Evolutionary conservation across 1,139 yeast genomes (phyloP), one percentile per base, ranked within the genome.

Genomic region (Saccharomyces hybrid): DNA sequence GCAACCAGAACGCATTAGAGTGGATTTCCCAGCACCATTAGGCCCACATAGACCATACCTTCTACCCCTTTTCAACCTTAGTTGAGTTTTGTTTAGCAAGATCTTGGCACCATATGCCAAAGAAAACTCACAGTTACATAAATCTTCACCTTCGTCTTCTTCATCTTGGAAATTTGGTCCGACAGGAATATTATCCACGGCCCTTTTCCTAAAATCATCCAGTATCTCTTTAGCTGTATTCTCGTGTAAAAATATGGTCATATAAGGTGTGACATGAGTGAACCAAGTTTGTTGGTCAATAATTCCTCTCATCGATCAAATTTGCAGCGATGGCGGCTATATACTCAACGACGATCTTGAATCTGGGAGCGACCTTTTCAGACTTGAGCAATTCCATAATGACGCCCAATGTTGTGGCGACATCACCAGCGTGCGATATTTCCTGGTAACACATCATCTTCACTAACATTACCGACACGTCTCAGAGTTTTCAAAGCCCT

Each of bases 121-220:
- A 61, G 98, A 91, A 88, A 91, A 91, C 84, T 93, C 98, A 86
- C 98, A 91, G 95, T 91, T 93, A 85, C 98, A 93, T 74, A 91
- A 83, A 75, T 93, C 99, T 81, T 93, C 98, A 80, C 98, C 99
- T 74, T 93, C 98, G 74, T 91, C 99, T 75, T 93, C 99, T 81
- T 91, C 98, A 76, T 91, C 98, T 75, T 88, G 97, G 75, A 90
- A 89, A 71, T 84, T 77, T 70, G 96, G 95, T 70, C 95, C 95
- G 72, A 83, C 86, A 72, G 98, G 98, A 70, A 91, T 91, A 88
- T 91, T 91, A 80, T 90, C 96, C 73, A 91, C 84, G 65, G 98
- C 90, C 79, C 86, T 80, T 82, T 84, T 85, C 82, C 98, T 88
- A 86, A 84, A 88, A 75, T 86, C 88, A 78, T 89, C 97, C 73